Evolutionary conservation across 2,329 filamentous ascomycete species (phyloP).

Genomic region (Ceratocystis lukuohia): DNA sequence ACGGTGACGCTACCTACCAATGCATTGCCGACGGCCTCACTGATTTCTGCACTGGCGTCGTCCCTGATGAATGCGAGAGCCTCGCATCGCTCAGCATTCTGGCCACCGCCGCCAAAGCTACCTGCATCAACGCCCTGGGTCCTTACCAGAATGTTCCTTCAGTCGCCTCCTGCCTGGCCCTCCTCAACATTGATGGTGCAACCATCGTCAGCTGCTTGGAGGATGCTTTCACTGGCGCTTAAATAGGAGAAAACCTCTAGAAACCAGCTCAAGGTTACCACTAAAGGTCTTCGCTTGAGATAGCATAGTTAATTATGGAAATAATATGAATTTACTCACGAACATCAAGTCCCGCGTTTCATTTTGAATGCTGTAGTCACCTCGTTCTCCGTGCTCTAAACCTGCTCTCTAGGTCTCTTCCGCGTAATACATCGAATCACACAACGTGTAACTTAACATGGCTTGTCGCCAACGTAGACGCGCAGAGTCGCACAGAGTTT

Average conservation of each 20-base stretch:
- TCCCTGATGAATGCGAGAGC: conserved; percentile 4
- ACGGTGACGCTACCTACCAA: conserved; percentile 8
- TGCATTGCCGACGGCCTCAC: background rate
- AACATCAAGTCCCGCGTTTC: too few species aligned
- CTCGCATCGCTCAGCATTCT: conserved; percentile 3
- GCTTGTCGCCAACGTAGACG: too few species aligned
- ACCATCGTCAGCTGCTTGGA: conserved; percentile 12
- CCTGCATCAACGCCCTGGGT: conserved; percentile 11
- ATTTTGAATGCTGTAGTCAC: too few species aligned
- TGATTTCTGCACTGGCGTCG: background rate
- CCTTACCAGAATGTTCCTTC: conserved; percentile 1
- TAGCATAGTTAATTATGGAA: too few species aligned
- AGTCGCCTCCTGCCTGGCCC: conserved; percentile 6
- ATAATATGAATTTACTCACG: too few species aligned
- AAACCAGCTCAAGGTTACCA: too few species aligned
- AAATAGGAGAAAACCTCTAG: background rate
- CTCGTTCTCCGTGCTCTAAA: too few species aligned
- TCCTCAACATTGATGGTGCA: conserved; percentile 7
- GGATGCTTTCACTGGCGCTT: conserved; percentile 3
- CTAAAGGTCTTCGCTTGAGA: too few species aligned
- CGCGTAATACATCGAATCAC: too few species aligned
- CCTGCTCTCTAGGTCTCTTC: too few species aligned
- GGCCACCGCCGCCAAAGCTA: background rate
- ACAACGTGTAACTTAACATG: too few species aligned
- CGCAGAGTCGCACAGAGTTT: too few species aligned